A percentile compares a stretch with the other conserved stretches of the same genome.
These are phyloP conservation scores for Coemansia sp. DNA, from an alignment of 192 early-diverging fungal genomes.

Conservation along the genomic window DNA sequence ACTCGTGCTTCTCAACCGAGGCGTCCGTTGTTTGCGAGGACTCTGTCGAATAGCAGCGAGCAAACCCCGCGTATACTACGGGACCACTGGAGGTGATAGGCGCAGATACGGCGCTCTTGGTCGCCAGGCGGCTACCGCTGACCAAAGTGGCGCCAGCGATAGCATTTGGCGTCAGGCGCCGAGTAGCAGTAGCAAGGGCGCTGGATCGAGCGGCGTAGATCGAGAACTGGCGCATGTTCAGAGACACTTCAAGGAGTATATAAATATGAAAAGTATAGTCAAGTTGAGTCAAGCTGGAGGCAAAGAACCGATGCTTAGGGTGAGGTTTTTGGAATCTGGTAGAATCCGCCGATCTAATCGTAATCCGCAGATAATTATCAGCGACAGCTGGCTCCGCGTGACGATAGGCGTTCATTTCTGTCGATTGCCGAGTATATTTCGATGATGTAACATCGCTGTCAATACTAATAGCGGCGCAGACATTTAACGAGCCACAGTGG, in stretches of 20 bases:
- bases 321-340: background rate
- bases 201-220: constrained; percentile 28
- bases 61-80: background rate
- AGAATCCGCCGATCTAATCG: constrained; percentile 2
- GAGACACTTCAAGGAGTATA: background rate
- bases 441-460: background rate
- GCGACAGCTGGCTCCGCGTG: background rate
- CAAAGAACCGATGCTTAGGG: background rate
- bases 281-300: background rate
- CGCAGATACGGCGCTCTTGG: background rate
- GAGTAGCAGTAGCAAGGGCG: constrained; percentile 6
- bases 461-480: background rate
- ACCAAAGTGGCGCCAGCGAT: background rate
- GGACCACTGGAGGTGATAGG: background rate
- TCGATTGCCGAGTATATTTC: background rate
- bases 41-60: constrained; percentile 40
- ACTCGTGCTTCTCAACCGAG: constrained; percentile 62
- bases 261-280: background rate
- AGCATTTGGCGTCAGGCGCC: constrained; percentile 3
- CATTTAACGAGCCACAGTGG: constrained; percentile 4
- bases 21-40: constrained; percentile 9
- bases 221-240: constrained; percentile 44
- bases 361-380: background rate
- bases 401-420: background rate
- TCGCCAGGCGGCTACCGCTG: background rate